Evolutionary conservation across 192 early-diverging fungal species (phyloP), one percentile per base, ranked within the genome.

Genomic region (Nowakowskiella sp.): DNA sequence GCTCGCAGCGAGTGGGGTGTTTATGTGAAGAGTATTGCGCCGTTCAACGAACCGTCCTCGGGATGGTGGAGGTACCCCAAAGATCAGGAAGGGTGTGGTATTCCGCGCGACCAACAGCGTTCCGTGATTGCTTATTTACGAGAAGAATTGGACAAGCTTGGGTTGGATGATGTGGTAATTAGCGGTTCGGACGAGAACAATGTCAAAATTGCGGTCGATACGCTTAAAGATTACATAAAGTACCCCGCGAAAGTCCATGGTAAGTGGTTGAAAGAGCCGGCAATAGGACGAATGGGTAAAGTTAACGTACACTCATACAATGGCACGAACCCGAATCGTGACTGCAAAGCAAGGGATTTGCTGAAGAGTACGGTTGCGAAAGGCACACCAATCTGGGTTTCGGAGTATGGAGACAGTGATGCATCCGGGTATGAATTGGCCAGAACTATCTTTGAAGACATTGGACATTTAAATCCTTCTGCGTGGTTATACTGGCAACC

Each of bases 401-500:
- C 55, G 43, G 57, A 63, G 36, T 63, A 59, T 42, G 61, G 49
- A 26, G 55, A 58, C 31, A 25, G 47, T 13, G 57, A 61, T 29
- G 36, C 48, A 3, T 53, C 47, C 19, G 61, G 61, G 16, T 22
- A 31, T 16, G 34, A 10, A 7, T 33, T 63, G 13, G 54, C 47
- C 5, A 60, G 31, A 5, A 49, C 45, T 10, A 55, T 63, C 9
- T 21, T 61, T n/a, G 19, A 63, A 25, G 61, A 63, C 47, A 23
- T 63, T 1, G n/a, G 43, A 36, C 8, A 36, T 1, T 16, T 63
- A 13, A 31, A 26, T 1, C 57, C 61, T 13, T 49, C 47, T 10
- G 55, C 55, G 6, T 63, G 61, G 61, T 3, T 57, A 10, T 63
- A 58, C 33, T 32, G 47, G 27, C 61, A 63, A 59, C 24, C 47